Percentiles rank a stretch among this genome's conserved stretches.
Conservation (phyloP, 169 alveolate genomes). For the Ichthyophthirius multifiliis region DNA sequence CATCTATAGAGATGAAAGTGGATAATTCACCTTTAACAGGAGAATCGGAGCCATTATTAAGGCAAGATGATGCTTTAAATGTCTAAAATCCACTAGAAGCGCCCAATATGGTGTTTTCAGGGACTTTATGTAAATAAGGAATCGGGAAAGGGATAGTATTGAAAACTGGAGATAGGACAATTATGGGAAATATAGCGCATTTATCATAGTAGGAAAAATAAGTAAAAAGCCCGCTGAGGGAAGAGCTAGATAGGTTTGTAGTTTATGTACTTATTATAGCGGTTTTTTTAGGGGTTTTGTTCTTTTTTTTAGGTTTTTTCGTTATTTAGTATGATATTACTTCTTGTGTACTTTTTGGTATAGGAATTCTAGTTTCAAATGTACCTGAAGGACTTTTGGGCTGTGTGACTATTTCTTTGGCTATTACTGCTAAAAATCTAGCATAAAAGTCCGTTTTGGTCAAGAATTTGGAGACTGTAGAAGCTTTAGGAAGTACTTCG, state of each 20-base stretch:
- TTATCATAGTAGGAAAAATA: conserved; percentile 65
- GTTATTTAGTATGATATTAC: conserved; percentile 60
- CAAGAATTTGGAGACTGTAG: conserved; percentile 85
- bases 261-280: conserved; percentile 75
- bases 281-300: conserved; percentile 67
- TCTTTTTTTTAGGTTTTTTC: conserved; percentile 52
- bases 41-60: conserved; percentile 57
- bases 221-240: conserved; percentile 75
- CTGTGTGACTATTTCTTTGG: conserved; percentile 75
- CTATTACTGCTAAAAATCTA: conserved; percentile 82
- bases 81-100: conserved; percentile 53
- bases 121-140: conserved; percentile 62
- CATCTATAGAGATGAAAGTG: conserved; percentile 67
- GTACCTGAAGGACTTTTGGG: conserved; percentile 83
- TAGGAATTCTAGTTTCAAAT: conserved; percentile 85
- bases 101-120: conserved; percentile 68
- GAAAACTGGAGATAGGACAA: conserved; percentile 82
- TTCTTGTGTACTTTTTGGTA: conserved; percentile 67
- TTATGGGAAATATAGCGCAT: conserved; percentile 82
- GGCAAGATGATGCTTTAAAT: conserved; percentile 33
- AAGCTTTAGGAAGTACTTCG: conserved; percentile 83
- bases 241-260: conserved; percentile 81
- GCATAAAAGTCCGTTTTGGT: conserved; percentile 74
- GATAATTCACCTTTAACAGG: conserved; percentile 80
- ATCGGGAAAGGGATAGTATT: conserved; percentile 67